phyloP scores from a whole-genome alignment of 176 grass and related monocot genomes.

The Oryza brachyantha region DNA sequence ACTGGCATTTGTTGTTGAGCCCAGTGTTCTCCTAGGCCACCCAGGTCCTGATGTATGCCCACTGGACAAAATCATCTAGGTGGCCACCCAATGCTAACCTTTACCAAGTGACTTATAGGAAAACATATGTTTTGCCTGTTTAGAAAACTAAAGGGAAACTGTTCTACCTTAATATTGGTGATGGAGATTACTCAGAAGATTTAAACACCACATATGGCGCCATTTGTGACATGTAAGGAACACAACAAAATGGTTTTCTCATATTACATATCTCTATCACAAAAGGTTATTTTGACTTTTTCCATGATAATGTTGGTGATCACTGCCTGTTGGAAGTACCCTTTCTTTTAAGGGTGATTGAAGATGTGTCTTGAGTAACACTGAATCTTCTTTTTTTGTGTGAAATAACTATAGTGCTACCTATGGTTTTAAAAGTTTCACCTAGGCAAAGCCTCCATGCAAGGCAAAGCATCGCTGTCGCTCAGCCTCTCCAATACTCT shows the following conservation, averaged over 20 bases:
- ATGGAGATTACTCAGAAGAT: conserved; percentile 5
- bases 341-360: not conserved
- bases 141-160: not conserved
- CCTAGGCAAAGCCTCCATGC: no score
- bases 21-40: not conserved
- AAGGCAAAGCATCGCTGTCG: no score
- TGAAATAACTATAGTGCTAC: not conserved
- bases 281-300: not conserved
- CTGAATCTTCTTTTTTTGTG: not conserved
- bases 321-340: not conserved
- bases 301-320: not conserved
- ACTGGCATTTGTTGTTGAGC: not conserved
- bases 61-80: not conserved
- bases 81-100: not conserved
- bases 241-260: not conserved
- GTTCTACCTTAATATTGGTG: not conserved
- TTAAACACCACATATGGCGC: not conserved
- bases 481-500: no score
- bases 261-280: not conserved
- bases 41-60: not conserved
- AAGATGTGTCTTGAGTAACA: not conserved
- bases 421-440: no score
- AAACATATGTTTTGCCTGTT: not conserved
- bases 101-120: not conserved
- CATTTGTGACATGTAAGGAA: not conserved